Percentiles rank a stretch among this genome's conserved stretches.
Evolutionary conservation across 495 filamentous ascomycete species (phyloP).

Genomic region (Lophium mytilinum): DNA sequence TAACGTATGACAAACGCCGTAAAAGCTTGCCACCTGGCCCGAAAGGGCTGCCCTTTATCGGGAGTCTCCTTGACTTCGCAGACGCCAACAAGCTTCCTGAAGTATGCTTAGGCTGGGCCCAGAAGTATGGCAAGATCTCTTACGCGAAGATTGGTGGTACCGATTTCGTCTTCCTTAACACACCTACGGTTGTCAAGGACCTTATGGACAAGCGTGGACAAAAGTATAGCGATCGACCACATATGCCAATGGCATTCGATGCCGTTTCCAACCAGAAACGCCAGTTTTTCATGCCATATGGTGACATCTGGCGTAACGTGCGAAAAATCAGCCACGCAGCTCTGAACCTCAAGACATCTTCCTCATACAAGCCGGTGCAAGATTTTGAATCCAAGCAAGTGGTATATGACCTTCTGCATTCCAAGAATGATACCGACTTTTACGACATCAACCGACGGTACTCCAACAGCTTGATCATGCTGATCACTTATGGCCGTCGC

Average conservation of each 20-base stretch:
- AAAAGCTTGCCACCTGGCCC: slow-evolving; percentile 18
- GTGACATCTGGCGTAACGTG: slow-evolving; percentile 21
- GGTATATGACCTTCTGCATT: slow-evolving; percentile 24
- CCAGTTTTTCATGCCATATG: slow-evolving; percentile 27
- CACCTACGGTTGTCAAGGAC: slow-evolving; percentile 20
- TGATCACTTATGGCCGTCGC: slow-evolving; percentile 25
- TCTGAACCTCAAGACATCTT: slow-evolving; percentile 19
- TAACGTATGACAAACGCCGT: not conserved
- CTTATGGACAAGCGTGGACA: slow-evolving; percentile 22
- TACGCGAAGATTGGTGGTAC: slow-evolving; percentile 25
- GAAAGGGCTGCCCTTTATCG: slow-evolving; percentile 19
- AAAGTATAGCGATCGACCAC: slow-evolving; percentile 26
- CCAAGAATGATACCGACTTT: slow-evolving; percentile 18
- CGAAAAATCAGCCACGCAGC: slow-evolving; percentile 28
- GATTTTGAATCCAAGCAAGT: slow-evolving; percentile 32
- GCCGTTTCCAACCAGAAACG: slow-evolving; percentile 13
- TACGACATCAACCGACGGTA: slow-evolving; percentile 24
- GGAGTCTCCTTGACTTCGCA: slow-evolving; percentile 22
- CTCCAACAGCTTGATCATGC: slow-evolving; percentile 27
- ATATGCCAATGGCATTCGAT: slow-evolving; percentile 24
- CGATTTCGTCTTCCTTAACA: slow-evolving; percentile 20
- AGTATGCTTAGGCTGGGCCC: slow-evolving; percentile 17
- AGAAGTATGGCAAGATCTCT: slow-evolving; percentile 20
- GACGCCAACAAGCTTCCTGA: slow-evolving; percentile 18
- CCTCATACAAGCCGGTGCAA: slow-evolving; percentile 27